Conservation (phyloP, 176 grass and related monocot species). For the Dactylis glomerata region DNA sequence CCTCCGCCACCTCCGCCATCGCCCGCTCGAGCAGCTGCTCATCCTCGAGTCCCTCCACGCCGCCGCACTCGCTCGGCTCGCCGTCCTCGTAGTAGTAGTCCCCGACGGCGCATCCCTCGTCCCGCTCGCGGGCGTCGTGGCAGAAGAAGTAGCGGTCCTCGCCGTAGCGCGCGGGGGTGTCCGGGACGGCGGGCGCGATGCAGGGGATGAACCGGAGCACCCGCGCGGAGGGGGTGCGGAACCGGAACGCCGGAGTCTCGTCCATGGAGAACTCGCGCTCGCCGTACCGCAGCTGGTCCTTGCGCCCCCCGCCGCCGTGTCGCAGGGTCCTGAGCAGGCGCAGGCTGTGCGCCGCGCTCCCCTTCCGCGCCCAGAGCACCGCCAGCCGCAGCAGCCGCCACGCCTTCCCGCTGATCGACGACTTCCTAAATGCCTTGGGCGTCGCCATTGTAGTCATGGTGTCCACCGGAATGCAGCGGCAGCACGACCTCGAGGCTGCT, state of each 20-base stretch:
- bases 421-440: not conserved
- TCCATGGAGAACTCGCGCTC: slow-evolving; percentile 91
- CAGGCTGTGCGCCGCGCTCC: slow-evolving; percentile 50
- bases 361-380: slow-evolving; percentile 57
- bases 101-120: not conserved
- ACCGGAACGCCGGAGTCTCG: slow-evolving; percentile 71
- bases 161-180: slow-evolving; percentile 40
- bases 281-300: slow-evolving; percentile 37
- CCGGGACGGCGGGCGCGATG: slow-evolving; percentile 44
- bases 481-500: not conserved
- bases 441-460: not conserved
- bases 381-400: slow-evolving; percentile 64
- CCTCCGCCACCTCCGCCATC: slow-evolving; percentile 12
- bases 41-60: not conserved
- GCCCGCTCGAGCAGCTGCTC: slow-evolving; percentile 27
- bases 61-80: not conserved
- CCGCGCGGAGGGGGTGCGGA: slow-evolving; percentile 55
- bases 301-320: not conserved
- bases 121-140: not conserved
- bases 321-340: slow-evolving; percentile 54
- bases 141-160: slow-evolving; percentile 43
- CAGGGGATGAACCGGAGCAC: slow-evolving; percentile 68
- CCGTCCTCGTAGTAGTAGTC: not conserved
- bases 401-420: slow-evolving; percentile 43
- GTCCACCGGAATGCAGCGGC: not conserved